Conservation (phyloP, 306 rosid species). For the Prunus dulcis region DNA sequence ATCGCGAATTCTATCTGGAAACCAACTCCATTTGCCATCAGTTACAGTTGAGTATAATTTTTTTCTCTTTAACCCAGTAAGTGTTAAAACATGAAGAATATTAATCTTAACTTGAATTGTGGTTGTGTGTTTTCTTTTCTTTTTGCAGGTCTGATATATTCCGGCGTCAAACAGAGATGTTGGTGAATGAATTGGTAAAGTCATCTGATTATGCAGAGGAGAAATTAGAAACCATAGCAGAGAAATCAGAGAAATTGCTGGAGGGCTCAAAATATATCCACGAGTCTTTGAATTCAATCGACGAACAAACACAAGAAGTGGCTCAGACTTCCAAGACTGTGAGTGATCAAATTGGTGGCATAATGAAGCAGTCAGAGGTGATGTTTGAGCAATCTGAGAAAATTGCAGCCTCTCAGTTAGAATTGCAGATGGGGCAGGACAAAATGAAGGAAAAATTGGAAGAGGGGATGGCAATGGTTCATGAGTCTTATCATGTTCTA, state of each 20-base stretch:
- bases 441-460: constrained; percentile 49
- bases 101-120: background rate
- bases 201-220: constrained; percentile 66
- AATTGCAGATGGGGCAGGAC: constrained; percentile 58
- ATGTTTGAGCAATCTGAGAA: constrained; percentile 49
- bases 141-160: constrained; percentile 49
- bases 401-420: constrained; percentile 52
- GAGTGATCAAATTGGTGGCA: constrained; percentile 37
- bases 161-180: constrained; percentile 62
- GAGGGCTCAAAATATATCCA: constrained; percentile 37
- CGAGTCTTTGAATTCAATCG: constrained; percentile 45
- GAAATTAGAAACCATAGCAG: constrained; percentile 49
- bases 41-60: constrained; percentile 51
- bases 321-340: constrained; percentile 40
- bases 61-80: background rate
- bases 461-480: constrained; percentile 49
- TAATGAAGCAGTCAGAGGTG: constrained; percentile 50
- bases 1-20: constrained; percentile 75
- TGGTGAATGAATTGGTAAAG: constrained; percentile 58
- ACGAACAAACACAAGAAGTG: constrained; percentile 36
- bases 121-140: too few relatives aligned
- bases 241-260: constrained; percentile 47
- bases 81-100: background rate
- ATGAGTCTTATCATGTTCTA: constrained; percentile 45
- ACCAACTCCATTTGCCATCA: constrained; percentile 75